phyloP scores from a whole-genome alignment of 345 rosid genomes.

The Gossypium raimondii region DNA sequence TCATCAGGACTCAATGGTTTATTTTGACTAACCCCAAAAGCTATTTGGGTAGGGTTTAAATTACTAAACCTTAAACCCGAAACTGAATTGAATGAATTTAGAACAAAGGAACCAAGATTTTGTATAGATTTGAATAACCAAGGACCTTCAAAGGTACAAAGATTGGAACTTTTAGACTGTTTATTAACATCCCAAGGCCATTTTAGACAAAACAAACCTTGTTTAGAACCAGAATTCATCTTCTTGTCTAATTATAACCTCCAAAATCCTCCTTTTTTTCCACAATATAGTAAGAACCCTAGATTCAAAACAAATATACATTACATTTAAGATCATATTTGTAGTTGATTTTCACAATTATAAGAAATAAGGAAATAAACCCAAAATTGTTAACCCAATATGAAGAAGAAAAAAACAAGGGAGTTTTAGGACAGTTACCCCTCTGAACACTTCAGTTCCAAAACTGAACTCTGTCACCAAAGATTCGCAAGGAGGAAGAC shows the following conservation, averaged over 20 bases:
- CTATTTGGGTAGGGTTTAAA: slow-evolving; percentile 27
- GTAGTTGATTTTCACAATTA: neutral
- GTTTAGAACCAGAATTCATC: slow-evolving; percentile 33
- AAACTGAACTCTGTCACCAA: neutral
- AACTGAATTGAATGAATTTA: slow-evolving; percentile 41
- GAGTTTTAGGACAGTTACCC: neutral
- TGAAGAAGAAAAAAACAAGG: no score
- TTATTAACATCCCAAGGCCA: slow-evolving; percentile 72
- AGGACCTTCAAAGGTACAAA: slow-evolving; percentile 54
- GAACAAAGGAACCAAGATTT: slow-evolving; percentile 53
- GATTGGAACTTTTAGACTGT: slow-evolving; percentile 30
- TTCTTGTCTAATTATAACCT: slow-evolving; percentile 1
- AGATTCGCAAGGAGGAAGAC: neutral
- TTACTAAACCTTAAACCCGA: slow-evolving; percentile 26
- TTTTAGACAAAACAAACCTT: slow-evolving; percentile 57
- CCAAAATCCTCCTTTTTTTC: neutral
- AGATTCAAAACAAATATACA: neutral
- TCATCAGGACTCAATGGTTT: slow-evolving; percentile 44
- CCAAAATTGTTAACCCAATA: neutral
- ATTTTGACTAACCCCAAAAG: slow-evolving; percentile 16
- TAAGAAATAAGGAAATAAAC: neutral
- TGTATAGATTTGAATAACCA: slow-evolving; percentile 78
- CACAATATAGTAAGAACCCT: neutral
- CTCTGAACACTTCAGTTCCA: neutral
- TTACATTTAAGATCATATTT: neutral